Conservation (phyloP, 495 filamentous ascomycete species). For the Neurospora tetrasperma region DNA sequence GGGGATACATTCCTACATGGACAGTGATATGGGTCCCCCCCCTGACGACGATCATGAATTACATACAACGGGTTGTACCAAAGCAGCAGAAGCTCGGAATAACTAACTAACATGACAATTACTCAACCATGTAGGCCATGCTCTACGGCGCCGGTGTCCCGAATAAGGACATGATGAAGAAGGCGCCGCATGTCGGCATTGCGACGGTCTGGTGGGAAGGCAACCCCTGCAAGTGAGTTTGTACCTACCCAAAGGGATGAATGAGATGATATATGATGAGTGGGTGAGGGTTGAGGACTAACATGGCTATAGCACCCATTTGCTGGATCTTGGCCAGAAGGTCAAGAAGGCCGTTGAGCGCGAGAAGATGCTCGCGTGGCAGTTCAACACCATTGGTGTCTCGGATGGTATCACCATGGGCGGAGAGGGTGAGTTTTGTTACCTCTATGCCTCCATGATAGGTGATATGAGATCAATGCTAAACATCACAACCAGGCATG, state of each 20-base stretch:
- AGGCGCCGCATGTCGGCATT: conserved; percentile 76
- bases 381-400: conserved; percentile 90
- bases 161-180: conserved; percentile 75
- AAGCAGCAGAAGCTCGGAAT: not conserved
- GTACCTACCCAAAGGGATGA: no score
- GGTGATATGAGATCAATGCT: not conserved
- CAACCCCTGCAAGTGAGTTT: conserved; percentile 59
- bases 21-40: not conserved
- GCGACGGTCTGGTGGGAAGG: conserved; percentile 98
- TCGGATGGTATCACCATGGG: conserved; percentile 96
- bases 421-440: conserved; percentile 57
- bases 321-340: conserved; percentile 81
- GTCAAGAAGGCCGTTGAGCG: conserved; percentile 76
- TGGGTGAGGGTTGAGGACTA: conserved; percentile 5
- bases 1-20: no score
- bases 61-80: not conserved
- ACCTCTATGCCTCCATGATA: no score
- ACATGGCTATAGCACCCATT: conserved; percentile 30
- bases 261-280: not conserved
- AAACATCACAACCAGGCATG: conserved; percentile 56
- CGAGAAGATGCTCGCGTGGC: conserved; percentile 83
- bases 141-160: conserved; percentile 89
- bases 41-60: not conserved
- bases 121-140: conserved; percentile 58
- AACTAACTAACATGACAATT: conserved; percentile 4